Conservation (phyloP, 352 stramenopile genomes). For the Aphanomyces euteiches region DNA sequence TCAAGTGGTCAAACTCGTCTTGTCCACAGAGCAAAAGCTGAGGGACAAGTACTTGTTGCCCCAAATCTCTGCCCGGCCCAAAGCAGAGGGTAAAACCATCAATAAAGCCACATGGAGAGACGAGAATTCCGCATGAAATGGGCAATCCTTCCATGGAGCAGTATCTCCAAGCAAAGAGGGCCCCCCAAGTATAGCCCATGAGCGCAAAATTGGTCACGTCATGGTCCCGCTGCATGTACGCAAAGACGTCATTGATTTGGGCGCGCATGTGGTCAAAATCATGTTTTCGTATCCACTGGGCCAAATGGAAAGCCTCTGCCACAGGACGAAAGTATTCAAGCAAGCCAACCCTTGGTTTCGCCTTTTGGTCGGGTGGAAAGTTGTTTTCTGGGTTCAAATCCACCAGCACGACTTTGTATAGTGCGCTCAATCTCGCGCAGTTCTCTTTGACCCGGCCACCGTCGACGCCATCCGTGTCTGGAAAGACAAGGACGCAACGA, state of each 20-base stretch:
- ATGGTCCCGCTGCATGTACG: slow-evolving; percentile 62
- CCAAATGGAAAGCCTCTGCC: too few species aligned
- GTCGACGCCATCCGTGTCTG: too few species aligned
- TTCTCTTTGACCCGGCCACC: too few species aligned
- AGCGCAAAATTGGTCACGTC: slow-evolving; percentile 56
- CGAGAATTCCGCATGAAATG: slow-evolving; percentile 41
- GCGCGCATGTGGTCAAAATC: neutral
- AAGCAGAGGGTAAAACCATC: slow-evolving; percentile 75
- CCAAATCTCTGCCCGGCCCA: slow-evolving; percentile 61
- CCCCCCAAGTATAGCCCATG: slow-evolving; percentile 83
- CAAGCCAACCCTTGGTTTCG: too few species aligned
- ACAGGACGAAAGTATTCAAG: too few species aligned
- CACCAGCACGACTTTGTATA: too few species aligned
- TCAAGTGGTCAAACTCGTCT: slow-evolving; percentile 64
- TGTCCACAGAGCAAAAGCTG: slow-evolving; percentile 64
- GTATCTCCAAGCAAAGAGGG: slow-evolving; percentile 57
- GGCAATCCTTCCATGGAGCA: neutral
- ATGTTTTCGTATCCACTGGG: too few species aligned
- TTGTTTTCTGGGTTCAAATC: too few species aligned
- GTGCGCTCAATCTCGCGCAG: too few species aligned
- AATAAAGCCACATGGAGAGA: slow-evolving; percentile 69
- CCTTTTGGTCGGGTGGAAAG: too few species aligned
- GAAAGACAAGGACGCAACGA: too few species aligned
- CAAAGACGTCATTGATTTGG: slow-evolving; percentile 64
- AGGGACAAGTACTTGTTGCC: slow-evolving; percentile 62